Conservation (phyloP, 768 basidiomycete species). For the Pisolithus sp. region DNA sequence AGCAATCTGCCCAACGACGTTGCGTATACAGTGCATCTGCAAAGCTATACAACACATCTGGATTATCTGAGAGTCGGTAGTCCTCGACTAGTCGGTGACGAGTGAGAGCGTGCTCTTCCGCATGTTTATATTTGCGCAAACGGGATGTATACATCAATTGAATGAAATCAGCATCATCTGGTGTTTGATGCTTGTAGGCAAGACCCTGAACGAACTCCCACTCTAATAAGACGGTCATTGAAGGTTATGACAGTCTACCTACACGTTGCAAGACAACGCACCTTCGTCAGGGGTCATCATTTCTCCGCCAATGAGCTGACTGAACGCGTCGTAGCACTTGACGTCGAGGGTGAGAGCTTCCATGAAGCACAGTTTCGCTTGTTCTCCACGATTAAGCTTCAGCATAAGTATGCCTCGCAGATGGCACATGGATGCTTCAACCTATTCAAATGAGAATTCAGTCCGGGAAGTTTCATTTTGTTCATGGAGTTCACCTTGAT, state of each 20-base stretch:
- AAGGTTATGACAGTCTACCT: conserved; percentile 4
- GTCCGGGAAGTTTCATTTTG: conserved; percentile 1
- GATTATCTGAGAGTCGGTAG: conserved; percentile 82
- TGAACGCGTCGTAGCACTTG: conserved; percentile 95
- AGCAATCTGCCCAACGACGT: conserved; percentile 94
- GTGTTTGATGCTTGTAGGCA: conserved; percentile 74
- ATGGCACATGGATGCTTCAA: conserved; percentile 97
- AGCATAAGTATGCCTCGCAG: conserved; percentile 91
- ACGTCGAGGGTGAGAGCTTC: conserved; percentile 92
- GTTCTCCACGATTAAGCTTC: conserved; percentile 83
- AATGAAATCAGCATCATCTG: conserved; percentile 87
- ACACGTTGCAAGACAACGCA: conserved; percentile 23
- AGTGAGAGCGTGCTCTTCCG: conserved; percentile 73
- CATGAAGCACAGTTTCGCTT: conserved; percentile 93
- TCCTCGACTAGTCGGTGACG: conserved; percentile 76
- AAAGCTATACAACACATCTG: conserved; percentile 85
- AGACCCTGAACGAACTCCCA: conserved; percentile 93
- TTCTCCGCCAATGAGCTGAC: conserved; percentile 82
- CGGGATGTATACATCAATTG: conserved; percentile 89
- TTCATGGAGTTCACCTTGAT: conserved; percentile 63
- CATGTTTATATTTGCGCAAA: conserved; percentile 84
- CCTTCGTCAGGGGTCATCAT: conserved; percentile 98
- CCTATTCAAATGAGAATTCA: conserved; percentile 38
- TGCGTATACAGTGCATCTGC: conserved; percentile 85
- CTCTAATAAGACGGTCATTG: conserved; percentile 43